Percentiles rank a stretch among this genome's conserved stretches.
Conservation (phyloP, 257 asterid genomes). For the Plectranthus barbatus region DNA sequence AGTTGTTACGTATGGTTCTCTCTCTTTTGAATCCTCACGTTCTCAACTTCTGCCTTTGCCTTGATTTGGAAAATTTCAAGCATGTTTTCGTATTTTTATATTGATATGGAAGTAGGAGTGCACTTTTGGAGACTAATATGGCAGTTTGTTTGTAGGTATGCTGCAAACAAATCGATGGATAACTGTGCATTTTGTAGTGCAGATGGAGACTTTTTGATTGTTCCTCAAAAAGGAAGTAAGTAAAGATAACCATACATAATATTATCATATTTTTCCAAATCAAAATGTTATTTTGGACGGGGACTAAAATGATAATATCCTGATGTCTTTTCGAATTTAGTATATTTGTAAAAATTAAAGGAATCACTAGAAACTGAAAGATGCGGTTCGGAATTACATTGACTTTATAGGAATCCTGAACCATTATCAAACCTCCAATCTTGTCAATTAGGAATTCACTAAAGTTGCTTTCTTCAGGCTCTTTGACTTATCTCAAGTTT, state of each 20-base stretch:
- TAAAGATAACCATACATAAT: conserved; percentile 7
- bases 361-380: background rate
- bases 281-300: background rate
- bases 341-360: background rate
- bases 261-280: background rate
- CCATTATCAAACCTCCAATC: background rate
- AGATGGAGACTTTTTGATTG: conserved; percentile 92
- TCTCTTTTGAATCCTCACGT: background rate
- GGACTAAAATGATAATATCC: background rate
- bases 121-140: conserved; percentile 10
- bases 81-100: background rate
- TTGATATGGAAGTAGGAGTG: background rate
- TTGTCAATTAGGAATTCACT: background rate
- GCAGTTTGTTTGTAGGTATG: conserved; percentile 42
- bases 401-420: background rate
- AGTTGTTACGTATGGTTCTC: background rate
- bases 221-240: conserved; percentile 96
- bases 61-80: background rate
- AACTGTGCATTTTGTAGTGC: conserved; percentile 92
- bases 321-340: background rate
- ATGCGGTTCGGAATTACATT: background rate
- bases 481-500: background rate
- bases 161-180: conserved; percentile 89
- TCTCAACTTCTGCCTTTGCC: background rate
- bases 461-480: background rate